phyloP scores from a whole-genome alignment of 805 yeast species.

The Yamadazyma sp. region DNA sequence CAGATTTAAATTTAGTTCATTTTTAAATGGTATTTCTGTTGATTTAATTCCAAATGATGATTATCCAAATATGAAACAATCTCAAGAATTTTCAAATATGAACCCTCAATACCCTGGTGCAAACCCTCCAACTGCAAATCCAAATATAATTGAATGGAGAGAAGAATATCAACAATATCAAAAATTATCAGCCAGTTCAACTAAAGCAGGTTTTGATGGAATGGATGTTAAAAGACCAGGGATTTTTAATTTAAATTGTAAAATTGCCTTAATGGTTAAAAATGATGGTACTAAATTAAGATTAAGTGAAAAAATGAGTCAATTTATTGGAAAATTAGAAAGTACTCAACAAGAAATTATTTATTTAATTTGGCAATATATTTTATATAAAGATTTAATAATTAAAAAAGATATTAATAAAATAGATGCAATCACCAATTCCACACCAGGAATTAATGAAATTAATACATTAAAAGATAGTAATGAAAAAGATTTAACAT shows the following conservation, averaged over 20 bases:
- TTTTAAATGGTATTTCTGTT: conserved; percentile 78
- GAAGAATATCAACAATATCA: conserved; percentile 40
- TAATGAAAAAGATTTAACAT: conserved; percentile 26
- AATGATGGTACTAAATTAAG: conserved; percentile 58
- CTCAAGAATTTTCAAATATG: too few relatives aligned
- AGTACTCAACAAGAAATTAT: conserved; percentile 85
- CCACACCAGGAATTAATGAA: conserved; percentile 14
- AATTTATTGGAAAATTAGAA: conserved; percentile 71
- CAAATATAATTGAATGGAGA: conserved; percentile 87
- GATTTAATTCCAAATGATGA: conserved; percentile 55
- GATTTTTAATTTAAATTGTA: conserved; percentile 49
- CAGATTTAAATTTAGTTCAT: conserved; percentile 60
- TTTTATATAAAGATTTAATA: conserved; percentile 60
- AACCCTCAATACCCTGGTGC: too few relatives aligned
- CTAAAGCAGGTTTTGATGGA: conserved; percentile 70
- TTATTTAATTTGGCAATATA: conserved; percentile 76
- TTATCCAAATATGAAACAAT: conserved; percentile 31
- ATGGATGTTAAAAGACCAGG: conserved; percentile 85
- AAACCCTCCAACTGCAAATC: too few relatives aligned
- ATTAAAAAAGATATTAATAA: conserved; percentile 25
- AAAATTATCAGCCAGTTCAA: conserved; percentile 11
- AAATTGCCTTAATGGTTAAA: conserved; percentile 71
- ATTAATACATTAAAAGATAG: conserved; percentile 16
- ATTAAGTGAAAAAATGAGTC: conserved; percentile 61
- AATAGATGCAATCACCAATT: conserved; percentile 39